Evolutionary conservation across 2,329 filamentous ascomycete genomes (phyloP), one percentile per base, ranked within the genome.

Genomic region (Cercospora sp.): DNA sequence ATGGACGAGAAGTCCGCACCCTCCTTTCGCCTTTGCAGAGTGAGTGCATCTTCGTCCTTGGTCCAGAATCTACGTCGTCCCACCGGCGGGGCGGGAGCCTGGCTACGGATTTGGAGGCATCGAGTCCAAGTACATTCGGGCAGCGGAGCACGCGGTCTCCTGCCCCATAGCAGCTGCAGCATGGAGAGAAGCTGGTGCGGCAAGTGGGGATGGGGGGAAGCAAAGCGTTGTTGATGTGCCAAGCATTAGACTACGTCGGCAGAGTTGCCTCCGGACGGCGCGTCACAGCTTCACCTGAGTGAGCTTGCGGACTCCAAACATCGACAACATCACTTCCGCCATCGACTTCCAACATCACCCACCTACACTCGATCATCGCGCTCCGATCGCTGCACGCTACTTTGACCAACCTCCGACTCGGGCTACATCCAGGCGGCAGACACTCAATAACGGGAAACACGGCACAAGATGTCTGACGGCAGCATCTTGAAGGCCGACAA

Each of bases 401-500:
- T 9, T 18, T 51, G 45, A 8, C 20, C 8, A 10, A 20, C 9
- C 45, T 51, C 18, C 45, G 18, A 51, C 23, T 51, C 45, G 45
- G 4, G 45, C 10, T 51, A 51, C 7, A 4, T 23, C 4, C 3
- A 51, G 23, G 48, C 10, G 48, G 48, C 1, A 30, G 23, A 1
- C 13, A 55, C 48, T 30, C 20, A 13, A 55, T 6, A n/a, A 55
- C n/a, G 8, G 31, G n/a, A 12, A 36, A 59, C 55, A 23, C 31
- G 55, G 55, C 48, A 23, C 55, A 59, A 59, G 28, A 97, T 97
- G 93, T 91, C 93, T 77, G 68, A 93, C 82, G 89, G 89, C 82
- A 82, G 87, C 78, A 82, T 89, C 75, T 80, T 95, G 81, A 97
- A 96, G 88, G 92, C 94, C 78, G 95, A 99, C 86, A 97, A 97